phyloP scores from a whole-genome alignment of 2,329 filamentous ascomycete genomes.

The Talaromyces sp. region DNA sequence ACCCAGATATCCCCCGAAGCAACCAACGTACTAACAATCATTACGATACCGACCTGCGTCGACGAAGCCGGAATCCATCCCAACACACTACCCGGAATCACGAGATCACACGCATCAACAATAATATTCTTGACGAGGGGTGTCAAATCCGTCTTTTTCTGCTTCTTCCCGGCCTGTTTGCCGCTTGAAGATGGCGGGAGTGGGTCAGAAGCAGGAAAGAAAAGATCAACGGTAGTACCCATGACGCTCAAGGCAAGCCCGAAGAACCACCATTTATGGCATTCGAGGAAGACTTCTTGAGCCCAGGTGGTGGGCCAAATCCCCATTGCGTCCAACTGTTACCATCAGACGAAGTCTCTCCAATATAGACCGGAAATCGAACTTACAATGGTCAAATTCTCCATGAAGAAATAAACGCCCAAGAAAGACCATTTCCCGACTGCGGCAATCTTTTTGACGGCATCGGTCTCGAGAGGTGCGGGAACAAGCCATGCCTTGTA shows the following conservation, averaged over 20 bases:
- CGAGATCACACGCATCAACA: conserved; percentile 59
- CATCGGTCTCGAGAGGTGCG: not conserved
- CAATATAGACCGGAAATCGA: conserved; percentile 11
- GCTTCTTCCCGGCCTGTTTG: conserved; percentile 21
- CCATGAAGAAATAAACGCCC: conserved; percentile 64
- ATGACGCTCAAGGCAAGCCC: conserved; percentile 53
- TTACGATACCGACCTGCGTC: conserved; percentile 55
- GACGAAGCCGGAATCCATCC: conserved; percentile 57
- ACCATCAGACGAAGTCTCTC: not conserved
- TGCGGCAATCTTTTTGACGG: conserved; percentile 46
- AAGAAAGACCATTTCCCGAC: conserved; percentile 57
- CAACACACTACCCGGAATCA: conserved; percentile 58
- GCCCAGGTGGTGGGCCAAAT: conserved; percentile 44
- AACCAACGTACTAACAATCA: conserved; percentile 60
- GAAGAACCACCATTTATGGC: conserved; percentile 68
- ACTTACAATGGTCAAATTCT: conserved; percentile 61
- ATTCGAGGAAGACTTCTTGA: conserved; percentile 53
- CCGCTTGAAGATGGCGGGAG: not conserved
- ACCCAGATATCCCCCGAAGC: conserved; percentile 61
- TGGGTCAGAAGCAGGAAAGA: conserved; percentile 21
- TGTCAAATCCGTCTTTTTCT: conserved; percentile 23
- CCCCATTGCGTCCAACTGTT: conserved; percentile 52
- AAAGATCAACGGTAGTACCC: conserved; percentile 29
- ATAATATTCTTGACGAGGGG: conserved; percentile 49
- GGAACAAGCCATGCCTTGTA: conserved; percentile 38